Evolutionary conservation across 352 stramenopile species (phyloP), one percentile per base, ranked within the genome.

Genomic region (Phytophthora capsici): DNA sequence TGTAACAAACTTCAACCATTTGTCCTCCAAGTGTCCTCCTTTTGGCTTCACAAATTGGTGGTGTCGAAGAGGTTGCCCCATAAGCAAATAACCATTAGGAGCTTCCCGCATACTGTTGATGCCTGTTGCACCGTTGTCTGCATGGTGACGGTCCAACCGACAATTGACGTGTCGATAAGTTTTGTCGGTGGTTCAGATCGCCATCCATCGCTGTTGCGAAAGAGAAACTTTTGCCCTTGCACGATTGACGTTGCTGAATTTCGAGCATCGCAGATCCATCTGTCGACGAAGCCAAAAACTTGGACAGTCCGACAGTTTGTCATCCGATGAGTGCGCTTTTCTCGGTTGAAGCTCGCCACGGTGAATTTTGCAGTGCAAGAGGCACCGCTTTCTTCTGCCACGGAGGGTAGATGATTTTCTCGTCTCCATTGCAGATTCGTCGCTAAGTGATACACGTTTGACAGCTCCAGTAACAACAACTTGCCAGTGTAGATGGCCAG

Each of bases 261-360:
- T 12, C 28, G 28, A 19, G 44, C 59, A 52, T 73, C 59, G 65
- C 65, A 69, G 63, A 65, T 38, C 57, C 65, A 73, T 64, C 65
- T 73, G 52, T 40, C 37, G 32, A 26, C 23, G 22, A 36, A 43
- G 25, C 37, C 19, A 44, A 19, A 61, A 19, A 61, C 49, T 30
- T 61, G 40, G 61, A 69, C 38, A 69, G 62, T 69, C 46, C 45
- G 57, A 50, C 28, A 23, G 16, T 46, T 66, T 53, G 43, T 46
- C 25, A 47, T 28, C 50, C 32, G 34, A 47, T 36, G 48, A 45
- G 17, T 56, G 32, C 48, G 48, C 30, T 17, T 19, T 45, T n/a
- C 25, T 20, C 25, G 23, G 12, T n/a, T 32, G 28, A 22, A 45
- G 28, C 1, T 17, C 34, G 49, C 26, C 34, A n/a, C 34, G 17